Percentiles rank a stretch among this genome's conserved stretches.
Evolutionary conservation across 2,329 filamentous ascomycete species (phyloP).

Genomic region (Exophiala phaeomuriformis): DNA sequence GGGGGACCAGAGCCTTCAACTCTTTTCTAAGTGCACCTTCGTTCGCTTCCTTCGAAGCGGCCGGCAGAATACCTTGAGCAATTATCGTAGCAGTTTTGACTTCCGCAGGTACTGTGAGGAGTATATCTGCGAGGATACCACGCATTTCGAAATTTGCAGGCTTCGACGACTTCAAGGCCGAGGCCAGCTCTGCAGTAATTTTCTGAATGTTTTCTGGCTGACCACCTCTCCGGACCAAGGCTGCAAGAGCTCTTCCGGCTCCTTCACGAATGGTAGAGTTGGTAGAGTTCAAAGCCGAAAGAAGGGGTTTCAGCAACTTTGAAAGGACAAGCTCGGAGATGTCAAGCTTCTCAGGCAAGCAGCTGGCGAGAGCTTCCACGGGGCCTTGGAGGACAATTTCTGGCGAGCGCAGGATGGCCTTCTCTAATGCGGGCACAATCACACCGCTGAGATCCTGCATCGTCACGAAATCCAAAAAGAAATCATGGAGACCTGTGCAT

Average conservation of each 20-base stretch:
- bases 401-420: conserved; percentile 77
- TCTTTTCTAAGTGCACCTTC: conserved; percentile 73
- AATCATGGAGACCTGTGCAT: conserved; percentile 66
- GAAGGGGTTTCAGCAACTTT: conserved; percentile 73
- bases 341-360: conserved; percentile 65
- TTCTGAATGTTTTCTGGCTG: conserved; percentile 53
- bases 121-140: conserved; percentile 71
- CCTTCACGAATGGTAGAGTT: conserved; percentile 71
- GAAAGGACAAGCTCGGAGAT: conserved; percentile 65
- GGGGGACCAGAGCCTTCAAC: conserved; percentile 61
- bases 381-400: conserved; percentile 81
- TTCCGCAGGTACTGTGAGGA: conserved; percentile 58
- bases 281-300: conserved; percentile 88
- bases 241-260: conserved; percentile 65
- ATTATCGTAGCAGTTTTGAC: conserved; percentile 59
- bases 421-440: conserved; percentile 75
- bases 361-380: conserved; percentile 62
- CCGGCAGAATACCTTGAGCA: conserved; percentile 56
- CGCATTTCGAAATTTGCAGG: conserved; percentile 78
- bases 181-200: conserved; percentile 68
- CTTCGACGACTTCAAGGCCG: conserved; percentile 75
- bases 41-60: conserved; percentile 79
- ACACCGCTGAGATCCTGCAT: conserved; percentile 67
- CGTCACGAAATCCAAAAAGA: conserved; percentile 69
- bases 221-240: conserved; percentile 59